phyloP scores from a whole-genome alignment of 1,284 basidiomycete species.

The Erythrobasidium hasegawianum region DNA sequence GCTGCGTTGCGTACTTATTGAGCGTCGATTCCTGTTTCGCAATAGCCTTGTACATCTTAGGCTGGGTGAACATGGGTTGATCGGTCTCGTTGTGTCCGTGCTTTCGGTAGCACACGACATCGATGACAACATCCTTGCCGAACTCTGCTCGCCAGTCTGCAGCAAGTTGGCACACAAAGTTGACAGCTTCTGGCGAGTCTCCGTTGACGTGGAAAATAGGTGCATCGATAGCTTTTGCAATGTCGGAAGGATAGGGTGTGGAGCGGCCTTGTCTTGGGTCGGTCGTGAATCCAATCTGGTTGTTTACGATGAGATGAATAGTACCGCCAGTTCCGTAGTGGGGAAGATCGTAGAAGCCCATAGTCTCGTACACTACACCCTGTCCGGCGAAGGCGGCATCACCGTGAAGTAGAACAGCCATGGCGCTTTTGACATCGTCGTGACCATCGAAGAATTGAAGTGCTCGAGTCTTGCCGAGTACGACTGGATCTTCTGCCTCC shows the following conservation, averaged over 20 bases:
- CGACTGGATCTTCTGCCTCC: conserved; percentile 95
- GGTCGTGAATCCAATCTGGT: conserved; percentile 98
- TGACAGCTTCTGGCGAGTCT: conserved; percentile 97
- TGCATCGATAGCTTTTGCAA: conserved; percentile 96
- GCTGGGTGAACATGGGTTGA: conserved; percentile 98
- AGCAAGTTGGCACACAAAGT: conserved; percentile 94
- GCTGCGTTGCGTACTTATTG: conserved; percentile 83
- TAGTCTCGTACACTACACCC: conserved; percentile 98
- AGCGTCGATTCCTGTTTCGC: conserved; percentile 89
- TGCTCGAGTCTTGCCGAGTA: conserved; percentile 93
- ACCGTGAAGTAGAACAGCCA: conserved; percentile 94
- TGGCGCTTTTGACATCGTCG: conserved; percentile 68
- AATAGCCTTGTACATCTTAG: conserved; percentile 97
- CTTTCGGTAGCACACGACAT: conserved; percentile 97
- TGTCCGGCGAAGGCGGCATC: conserved; percentile 99
- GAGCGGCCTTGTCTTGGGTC: conserved; percentile 96
- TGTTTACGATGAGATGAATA: conserved; percentile 98
- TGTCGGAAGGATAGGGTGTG: conserved; percentile 95
- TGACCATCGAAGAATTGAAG: conserved; percentile 93
- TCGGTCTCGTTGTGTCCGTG: conserved; percentile 99
- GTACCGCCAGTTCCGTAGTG: conserved; percentile 97
- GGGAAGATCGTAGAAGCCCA: conserved; percentile 95
- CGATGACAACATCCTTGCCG: conserved; percentile 98
- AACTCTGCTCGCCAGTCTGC: conserved; percentile 97
- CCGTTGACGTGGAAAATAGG: conserved; percentile 99